Evolutionary conservation across 2,329 filamentous ascomycete genomes (phyloP).

Genomic region (Beauveria medogensis): DNA sequence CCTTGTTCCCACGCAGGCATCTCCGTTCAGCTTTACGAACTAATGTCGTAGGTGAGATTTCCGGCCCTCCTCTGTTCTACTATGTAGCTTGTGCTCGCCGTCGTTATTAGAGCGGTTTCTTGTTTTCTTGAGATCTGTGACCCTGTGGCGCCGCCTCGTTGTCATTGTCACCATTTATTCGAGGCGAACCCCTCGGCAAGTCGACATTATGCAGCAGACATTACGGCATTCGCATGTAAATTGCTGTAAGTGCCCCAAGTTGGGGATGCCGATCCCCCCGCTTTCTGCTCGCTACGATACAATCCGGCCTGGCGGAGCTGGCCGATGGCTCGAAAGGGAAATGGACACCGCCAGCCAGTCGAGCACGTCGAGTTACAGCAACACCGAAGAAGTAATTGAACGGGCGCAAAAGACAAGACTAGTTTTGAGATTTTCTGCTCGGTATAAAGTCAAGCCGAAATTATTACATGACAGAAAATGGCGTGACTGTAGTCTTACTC

Average conservation of each 20-base stretch:
- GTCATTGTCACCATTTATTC: not conserved
- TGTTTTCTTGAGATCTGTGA: not conserved
- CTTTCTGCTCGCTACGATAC: not conserved
- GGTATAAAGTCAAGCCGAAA: too few relatives aligned
- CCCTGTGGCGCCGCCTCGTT: not conserved
- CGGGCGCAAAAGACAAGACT: too few relatives aligned
- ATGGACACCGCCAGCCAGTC: not conserved
- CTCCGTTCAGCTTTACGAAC: not conserved
- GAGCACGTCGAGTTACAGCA: not conserved
- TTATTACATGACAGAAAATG: too few relatives aligned
- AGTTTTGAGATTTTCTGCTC: too few relatives aligned
- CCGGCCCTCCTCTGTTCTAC: not conserved
- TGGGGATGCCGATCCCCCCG: not conserved
- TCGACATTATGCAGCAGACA: not conserved
- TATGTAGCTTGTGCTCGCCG: not conserved
- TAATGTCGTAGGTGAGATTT: conserved; percentile 4
- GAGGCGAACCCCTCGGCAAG: not conserved
- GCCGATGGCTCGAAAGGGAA: conserved; percentile 2
- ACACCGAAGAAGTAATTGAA: not conserved
- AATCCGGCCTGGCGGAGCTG: not conserved
- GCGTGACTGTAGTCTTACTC: too few relatives aligned
- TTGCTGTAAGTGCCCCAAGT: not conserved
- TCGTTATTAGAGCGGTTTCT: not conserved
- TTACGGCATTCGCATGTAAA: not conserved
- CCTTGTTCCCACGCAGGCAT: not conserved